Base-by-base conservation (phyloP, 345 rosid genomes). In the Salix arbutifolia region DNA sequence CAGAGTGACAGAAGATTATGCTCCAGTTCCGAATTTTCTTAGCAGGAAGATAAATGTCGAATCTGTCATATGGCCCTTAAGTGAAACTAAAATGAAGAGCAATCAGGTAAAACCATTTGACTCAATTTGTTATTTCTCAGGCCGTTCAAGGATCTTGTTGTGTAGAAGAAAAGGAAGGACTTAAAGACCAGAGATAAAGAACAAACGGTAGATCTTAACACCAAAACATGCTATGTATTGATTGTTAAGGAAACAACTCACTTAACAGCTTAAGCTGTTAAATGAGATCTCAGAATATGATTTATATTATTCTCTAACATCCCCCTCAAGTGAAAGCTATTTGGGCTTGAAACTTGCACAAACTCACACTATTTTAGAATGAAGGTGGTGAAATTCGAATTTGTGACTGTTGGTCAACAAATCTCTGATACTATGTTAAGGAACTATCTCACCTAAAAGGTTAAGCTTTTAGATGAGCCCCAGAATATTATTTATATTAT, bases 371-470 rank as follows among this genome's bases (percentile, higher is more conserved):
- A 30, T 4, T 4, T 30, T 30, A 30, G 31, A 30, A 30, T 3
- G 31, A 3, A 4, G 0, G 4, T 30, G 33, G 0, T 31, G 33
- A 31, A 0, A 31, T 31, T 31, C 33, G 0, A 31, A 4, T 5
- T 4, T 31, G 33, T 31, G 33, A 31, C 5, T 0, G 33, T 0
- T 31, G 5, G 5, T 31, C 33, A 31, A 31, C 5, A 31, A 31
- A 4, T 0, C 0, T 31, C 0, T 31, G 33, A 31, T 31, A 31
- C 33, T 0, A 31, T 31, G 5, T 31, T 0, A 31, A 4, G 5
- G 5, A 31, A 31, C 33, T 0, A 0, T 0, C 5, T 31, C 5
- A 31, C 5, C 5, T 31, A 31, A 31, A 31, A 31, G 0, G 0
- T 31, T 31, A 4, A 31, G 33, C 0, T 31, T 31, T 31, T 4